Base-by-base conservation (phyloP, 352 stramenopile species). In the Blastocystis hominis region DNA sequence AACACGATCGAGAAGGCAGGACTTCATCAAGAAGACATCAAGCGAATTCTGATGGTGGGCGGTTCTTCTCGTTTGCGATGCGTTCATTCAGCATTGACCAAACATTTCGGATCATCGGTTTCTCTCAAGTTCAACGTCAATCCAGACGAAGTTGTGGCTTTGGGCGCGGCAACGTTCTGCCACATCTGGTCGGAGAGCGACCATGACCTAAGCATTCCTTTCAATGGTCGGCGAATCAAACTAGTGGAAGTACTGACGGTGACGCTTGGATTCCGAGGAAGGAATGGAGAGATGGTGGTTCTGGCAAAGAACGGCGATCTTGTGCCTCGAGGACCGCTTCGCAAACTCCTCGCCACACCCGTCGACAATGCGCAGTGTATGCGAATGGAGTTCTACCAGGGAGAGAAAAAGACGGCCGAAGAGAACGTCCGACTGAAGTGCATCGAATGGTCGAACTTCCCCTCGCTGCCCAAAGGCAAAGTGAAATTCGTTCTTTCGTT, bases 1-100 rank as follows among this genome's bases (percentile, higher is more conserved):
- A 96, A 95, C 89, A 95, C 98, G 55, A 91, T 98, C 77, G 92
- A 97, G 90, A 96, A 99, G 91, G 93, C 95, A 42, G 92, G 94
- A 75, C 89, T 99, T 75, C 94, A 93, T 89, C 98, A 98, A 92
- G 93, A 90, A 69, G 94, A 99, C 89, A 59, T 59, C 50, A 20
- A 59, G 13, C 0, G 50, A 2, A 3, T 59, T n/a, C 50, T 59
- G 2, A 59, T 59, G 50, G 50, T 59, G 1, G 50, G 50, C n/a
- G 50, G 50, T 20, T 59, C 50, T 59, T 59, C 50, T 59, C 50
- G 50, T 59, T 20, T 59, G 2, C 50, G 13, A 13, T 13, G 10
- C 2, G 50, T 59, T 59, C n/a, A 13, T n/a, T 13, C 13, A 20
- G 50, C 50, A n/a, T 20, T 59, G 2, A 59, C 50, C 10, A 20